Percentiles rank a stretch among this genome's conserved stretches.
These are phyloP conservation scores for Panicum hallii DNA, from an alignment of 202 grass and related monocot genomes.

Conservation along the genomic window DNA sequence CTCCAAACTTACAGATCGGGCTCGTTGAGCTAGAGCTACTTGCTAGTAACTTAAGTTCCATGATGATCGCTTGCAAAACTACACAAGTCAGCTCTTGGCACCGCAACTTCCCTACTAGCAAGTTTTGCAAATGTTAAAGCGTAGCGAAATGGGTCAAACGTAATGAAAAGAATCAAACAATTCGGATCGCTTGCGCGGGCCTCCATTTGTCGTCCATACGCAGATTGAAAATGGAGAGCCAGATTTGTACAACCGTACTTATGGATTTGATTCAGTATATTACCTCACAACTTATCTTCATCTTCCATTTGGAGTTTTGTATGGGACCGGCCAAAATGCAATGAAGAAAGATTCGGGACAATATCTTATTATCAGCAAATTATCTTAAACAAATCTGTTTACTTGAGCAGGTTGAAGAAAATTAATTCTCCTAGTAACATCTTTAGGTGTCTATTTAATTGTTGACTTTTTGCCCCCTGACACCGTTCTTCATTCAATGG, in stretches of 20 bases:
- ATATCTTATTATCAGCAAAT: background rate
- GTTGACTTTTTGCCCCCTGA: background rate
- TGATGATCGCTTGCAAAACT: background rate
- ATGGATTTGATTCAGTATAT: background rate
- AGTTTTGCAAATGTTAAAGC: background rate
- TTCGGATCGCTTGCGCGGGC: background rate
- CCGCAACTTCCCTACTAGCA: background rate
- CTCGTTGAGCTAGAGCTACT: background rate
- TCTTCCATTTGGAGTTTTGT: background rate
- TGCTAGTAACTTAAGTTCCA: background rate
- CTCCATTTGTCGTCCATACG: background rate
- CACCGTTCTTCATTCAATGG: background rate
- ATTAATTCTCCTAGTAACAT: background rate
- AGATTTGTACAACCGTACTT: too few relatives aligned
- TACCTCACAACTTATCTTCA: background rate
- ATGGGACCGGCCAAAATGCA: background rate
- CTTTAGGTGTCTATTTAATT: background rate
- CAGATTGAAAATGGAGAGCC: background rate
- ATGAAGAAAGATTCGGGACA: background rate
- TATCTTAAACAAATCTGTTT: background rate
- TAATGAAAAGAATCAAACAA: background rate
- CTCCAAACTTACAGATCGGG: background rate
- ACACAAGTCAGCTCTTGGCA: slow-evolving; percentile 3
- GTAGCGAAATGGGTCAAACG: background rate
- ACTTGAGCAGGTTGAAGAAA: background rate